Conservation (phyloP, 1,284 basidiomycete genomes). For the Moniliella sp. region DNA sequence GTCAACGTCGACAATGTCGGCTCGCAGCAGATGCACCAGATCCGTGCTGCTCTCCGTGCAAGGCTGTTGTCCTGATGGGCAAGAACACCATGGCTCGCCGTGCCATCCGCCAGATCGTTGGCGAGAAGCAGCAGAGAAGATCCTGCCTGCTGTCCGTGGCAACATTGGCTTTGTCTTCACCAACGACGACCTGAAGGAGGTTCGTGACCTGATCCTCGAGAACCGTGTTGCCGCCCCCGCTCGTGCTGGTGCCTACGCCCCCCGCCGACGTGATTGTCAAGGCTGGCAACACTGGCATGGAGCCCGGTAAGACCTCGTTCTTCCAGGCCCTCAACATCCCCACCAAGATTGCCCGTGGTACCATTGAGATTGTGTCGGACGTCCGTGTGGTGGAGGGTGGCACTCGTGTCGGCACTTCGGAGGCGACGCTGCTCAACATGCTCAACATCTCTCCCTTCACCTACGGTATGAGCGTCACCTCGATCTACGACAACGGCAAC, state of each 20-base stretch:
- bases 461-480: conserved; percentile 82
- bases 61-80: conserved; percentile 93
- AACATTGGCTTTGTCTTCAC: conserved; percentile 99
- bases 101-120: conserved; percentile 70
- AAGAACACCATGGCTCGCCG: conserved; percentile 99
- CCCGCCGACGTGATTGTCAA: conserved; percentile 77
- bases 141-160: conserved; percentile 80
- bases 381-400: conserved; percentile 83
- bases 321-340: conserved; percentile 99
- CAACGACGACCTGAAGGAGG: conserved; percentile 67
- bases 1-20: conserved; percentile 99
- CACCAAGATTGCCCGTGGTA: conserved; percentile 99
- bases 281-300: conserved; percentile 97
- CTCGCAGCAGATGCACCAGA: conserved; percentile 96
- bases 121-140: conserved; percentile 74
- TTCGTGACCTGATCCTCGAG: conserved; percentile 70
- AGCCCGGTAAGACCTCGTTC: conserved; percentile 54
- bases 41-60: conserved; percentile 80
- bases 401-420: conserved; percentile 81
- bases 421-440: conserved; percentile 97
- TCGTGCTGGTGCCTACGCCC: conserved; percentile 86
- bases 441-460: conserved; percentile 68
- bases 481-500: conserved; percentile 29
- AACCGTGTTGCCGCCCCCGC: conserved; percentile 97
- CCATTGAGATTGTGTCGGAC: conserved; percentile 95